Percentiles rank a stretch among this genome's conserved stretches.
These are phyloP conservation scores for Juglanconis sp. DNA, from an alignment of 2,329 filamentous ascomycete genomes.

Conservation along the genomic window DNA sequence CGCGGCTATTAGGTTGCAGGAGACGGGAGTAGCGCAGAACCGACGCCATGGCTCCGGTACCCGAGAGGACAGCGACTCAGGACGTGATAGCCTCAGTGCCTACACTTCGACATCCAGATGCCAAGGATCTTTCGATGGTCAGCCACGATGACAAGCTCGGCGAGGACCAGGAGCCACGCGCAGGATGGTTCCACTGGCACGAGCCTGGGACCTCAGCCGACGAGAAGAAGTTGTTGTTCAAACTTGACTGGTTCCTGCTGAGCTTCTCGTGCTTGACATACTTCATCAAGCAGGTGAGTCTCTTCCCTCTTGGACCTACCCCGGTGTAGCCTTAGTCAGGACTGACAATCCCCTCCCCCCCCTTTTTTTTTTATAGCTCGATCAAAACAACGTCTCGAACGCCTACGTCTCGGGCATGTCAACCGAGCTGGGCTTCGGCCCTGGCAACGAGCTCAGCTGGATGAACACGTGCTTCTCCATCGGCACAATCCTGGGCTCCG, in stretches of 20 bases:
- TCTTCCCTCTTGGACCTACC: background rate
- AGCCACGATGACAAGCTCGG: background rate
- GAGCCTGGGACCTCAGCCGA: conserved; percentile 36
- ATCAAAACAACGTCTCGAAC: conserved; percentile 44
- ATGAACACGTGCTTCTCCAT: conserved; percentile 45
- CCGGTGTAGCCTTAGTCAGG: background rate
- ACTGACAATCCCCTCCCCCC: background rate
- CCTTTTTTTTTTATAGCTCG: conserved; percentile 27
- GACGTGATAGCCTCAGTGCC: background rate
- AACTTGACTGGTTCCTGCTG: conserved; percentile 47
- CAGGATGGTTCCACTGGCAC: conserved; percentile 39
- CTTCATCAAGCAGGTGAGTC: conserved; percentile 37
- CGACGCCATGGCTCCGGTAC: background rate
- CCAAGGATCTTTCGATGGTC: background rate
- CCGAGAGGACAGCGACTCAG: background rate
- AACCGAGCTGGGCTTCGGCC: conserved; percentile 42
- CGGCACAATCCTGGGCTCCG: conserved; percentile 43
- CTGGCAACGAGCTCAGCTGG: conserved; percentile 40
- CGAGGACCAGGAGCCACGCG: background rate
- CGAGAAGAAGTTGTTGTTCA: conserved; percentile 44
- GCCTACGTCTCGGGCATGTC: conserved; percentile 47
- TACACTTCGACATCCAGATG: background rate
- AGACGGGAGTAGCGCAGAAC: background rate
- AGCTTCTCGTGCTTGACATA: conserved; percentile 40
- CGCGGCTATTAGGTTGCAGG: background rate